Evolutionary conservation across 495 filamentous ascomycete genomes (phyloP).

Genomic region (Monascus purpureus): DNA sequence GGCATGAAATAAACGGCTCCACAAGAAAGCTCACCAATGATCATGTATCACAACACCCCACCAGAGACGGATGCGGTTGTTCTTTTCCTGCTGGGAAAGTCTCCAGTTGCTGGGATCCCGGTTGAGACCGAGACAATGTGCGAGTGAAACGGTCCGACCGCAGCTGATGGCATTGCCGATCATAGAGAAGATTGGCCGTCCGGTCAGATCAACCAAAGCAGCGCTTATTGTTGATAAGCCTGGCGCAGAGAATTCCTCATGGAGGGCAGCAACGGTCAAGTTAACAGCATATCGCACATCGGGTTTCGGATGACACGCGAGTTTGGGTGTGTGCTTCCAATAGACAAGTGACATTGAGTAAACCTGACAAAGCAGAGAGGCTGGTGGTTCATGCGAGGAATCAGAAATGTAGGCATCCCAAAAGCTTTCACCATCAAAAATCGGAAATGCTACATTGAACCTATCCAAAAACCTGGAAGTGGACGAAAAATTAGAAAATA

Average conservation of each 20-base stretch:
- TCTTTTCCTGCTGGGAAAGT: constrained; percentile 31
- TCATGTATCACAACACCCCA: constrained; percentile 42
- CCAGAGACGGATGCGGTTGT: constrained; percentile 34
- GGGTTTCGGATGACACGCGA: constrained; percentile 32
- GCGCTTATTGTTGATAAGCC: constrained; percentile 36
- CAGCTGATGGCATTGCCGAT: constrained; percentile 38
- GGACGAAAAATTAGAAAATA: not conserved
- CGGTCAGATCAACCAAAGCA: constrained; percentile 33
- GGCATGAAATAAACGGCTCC: constrained; percentile 1
- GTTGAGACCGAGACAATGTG: constrained; percentile 38
- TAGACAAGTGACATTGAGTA: constrained; percentile 39
- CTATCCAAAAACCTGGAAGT: constrained; percentile 32
- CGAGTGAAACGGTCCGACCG: constrained; percentile 34
- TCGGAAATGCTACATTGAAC: constrained; percentile 39
- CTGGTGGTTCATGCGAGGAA: constrained; percentile 27
- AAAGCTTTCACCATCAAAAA: constrained; percentile 37
- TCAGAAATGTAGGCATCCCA: constrained; percentile 32
- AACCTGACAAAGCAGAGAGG: constrained; percentile 37
- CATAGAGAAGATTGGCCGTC: constrained; percentile 38
- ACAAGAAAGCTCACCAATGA: constrained; percentile 22
- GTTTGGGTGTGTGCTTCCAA: constrained; percentile 33
- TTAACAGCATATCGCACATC: constrained; percentile 38
- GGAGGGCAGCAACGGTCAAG: constrained; percentile 35
- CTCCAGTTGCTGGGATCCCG: constrained; percentile 36
- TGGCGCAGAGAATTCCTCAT: constrained; percentile 36